phyloP scores from a whole-genome alignment of 2,329 filamentous ascomycete species.

The Clarireedia monteithiana region DNA sequence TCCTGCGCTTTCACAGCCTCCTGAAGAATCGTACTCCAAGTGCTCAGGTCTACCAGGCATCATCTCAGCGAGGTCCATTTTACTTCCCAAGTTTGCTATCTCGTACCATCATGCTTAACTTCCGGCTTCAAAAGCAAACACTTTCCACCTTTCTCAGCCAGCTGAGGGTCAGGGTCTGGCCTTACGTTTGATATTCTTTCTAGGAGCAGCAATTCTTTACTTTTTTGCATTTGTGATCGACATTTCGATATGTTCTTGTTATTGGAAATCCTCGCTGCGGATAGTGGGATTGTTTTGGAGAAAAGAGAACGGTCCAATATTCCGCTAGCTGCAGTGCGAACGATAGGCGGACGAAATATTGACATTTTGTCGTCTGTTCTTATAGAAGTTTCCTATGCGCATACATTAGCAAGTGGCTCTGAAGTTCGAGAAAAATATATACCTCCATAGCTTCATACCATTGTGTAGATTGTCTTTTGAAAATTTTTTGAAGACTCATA shows the following conservation, averaged over 20 bases:
- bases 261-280: constrained; percentile 72
- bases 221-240: constrained; percentile 56
- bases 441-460: constrained; percentile 25
- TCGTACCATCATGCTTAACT: constrained; percentile 43
- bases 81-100: background rate
- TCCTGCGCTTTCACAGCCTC: constrained; percentile 62
- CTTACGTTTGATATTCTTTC: constrained; percentile 58
- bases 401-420: background rate
- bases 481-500: constrained; percentile 4
- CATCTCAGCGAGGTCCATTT: background rate
- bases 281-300: constrained; percentile 63
- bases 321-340: constrained; percentile 60
- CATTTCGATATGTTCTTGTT: constrained; percentile 66
- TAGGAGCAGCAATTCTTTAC: constrained; percentile 56
- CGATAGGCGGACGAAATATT: constrained; percentile 69
- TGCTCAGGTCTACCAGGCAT: constrained; percentile 50
- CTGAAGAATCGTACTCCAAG: constrained; percentile 65
- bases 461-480: constrained; percentile 5
- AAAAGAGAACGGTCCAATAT: constrained; percentile 81
- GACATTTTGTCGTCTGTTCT: constrained; percentile 37
- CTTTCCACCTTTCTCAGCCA: constrained; percentile 48
- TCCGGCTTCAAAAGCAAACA: constrained; percentile 52
- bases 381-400: constrained; percentile 14
- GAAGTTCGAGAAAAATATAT: background rate
- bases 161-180: constrained; percentile 49